Percentiles rank a stretch among this genome's conserved stretches.
Conservation (phyloP, 2,329 filamentous ascomycete genomes). For the Xylaria sp. region DNA sequence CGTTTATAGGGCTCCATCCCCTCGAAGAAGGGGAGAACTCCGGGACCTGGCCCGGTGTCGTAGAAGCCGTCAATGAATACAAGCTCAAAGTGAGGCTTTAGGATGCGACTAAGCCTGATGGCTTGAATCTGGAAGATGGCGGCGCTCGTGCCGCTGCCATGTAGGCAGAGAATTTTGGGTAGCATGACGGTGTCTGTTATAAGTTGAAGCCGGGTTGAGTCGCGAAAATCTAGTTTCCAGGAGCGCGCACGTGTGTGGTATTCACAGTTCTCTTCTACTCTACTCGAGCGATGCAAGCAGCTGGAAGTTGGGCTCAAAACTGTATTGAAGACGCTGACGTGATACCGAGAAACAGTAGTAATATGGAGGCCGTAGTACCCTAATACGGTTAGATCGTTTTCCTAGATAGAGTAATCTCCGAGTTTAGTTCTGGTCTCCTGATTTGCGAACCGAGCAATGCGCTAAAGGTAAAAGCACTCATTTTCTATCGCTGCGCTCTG, state of each 20-base stretch:
- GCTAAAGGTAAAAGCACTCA: neutral
- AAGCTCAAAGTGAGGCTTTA: conserved; percentile 36
- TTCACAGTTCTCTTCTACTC: neutral
- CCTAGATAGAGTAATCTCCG: conserved; percentile 9
- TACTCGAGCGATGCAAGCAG: neutral
- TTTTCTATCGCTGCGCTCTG: neutral
- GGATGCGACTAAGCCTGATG: conserved; percentile 34
- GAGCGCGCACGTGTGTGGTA: neutral
- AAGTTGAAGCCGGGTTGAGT: neutral
- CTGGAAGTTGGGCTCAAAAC: neutral
- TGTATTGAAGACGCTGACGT: conserved; percentile 12
- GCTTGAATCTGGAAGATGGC: conserved; percentile 39
- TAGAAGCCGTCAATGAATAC: conserved; percentile 37
- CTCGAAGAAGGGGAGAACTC: conserved; percentile 40
- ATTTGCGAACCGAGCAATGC: too few species aligned
- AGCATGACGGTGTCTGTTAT: conserved; percentile 14
- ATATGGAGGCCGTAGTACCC: conserved; percentile 2
- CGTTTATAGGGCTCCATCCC: conserved; percentile 40
- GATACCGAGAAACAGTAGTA: conserved; percentile 19
- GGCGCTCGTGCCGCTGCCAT: conserved; percentile 38
- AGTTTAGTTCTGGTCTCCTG: neutral
- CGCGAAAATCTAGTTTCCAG: neutral
- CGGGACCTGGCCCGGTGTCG: conserved; percentile 34
- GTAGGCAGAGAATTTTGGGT: conserved; percentile 38
- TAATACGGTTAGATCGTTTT: conserved; percentile 18